Conservation (phyloP, 352 stramenopile genomes). For the Phytophthora colocasiae region DNA sequence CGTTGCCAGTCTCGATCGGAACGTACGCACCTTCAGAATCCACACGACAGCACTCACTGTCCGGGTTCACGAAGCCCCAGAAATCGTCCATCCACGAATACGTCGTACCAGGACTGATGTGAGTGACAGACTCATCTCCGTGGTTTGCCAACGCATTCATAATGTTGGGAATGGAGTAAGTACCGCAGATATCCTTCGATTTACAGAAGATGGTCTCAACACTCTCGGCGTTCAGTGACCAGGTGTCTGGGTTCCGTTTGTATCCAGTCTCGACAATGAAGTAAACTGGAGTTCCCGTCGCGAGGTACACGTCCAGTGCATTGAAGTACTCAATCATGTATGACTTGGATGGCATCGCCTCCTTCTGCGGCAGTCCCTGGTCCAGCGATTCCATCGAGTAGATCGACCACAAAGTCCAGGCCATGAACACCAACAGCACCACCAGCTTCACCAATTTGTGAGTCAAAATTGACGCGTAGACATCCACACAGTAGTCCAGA, state of each 20-base stretch:
- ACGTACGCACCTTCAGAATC: slow-evolving; percentile 53
- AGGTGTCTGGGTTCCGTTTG: slow-evolving; percentile 50
- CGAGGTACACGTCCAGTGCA: slow-evolving; percentile 55
- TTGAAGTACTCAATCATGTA: slow-evolving; percentile 76
- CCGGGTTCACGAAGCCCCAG: slow-evolving; percentile 65
- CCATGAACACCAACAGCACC: slow-evolving; percentile 52
- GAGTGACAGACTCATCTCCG: slow-evolving; percentile 45
- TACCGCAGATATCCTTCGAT: slow-evolving; percentile 60
- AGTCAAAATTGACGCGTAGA: slow-evolving; percentile 54
- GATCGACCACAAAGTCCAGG: slow-evolving; percentile 56
- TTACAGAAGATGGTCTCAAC: slow-evolving; percentile 61
- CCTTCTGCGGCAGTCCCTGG: slow-evolving; percentile 59
- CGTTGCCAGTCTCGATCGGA: slow-evolving; percentile 51
- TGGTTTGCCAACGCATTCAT: slow-evolving; percentile 61
- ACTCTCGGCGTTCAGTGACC: slow-evolving; percentile 50
- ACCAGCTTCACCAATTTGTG: slow-evolving; percentile 55
- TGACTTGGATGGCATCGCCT: slow-evolving; percentile 67
- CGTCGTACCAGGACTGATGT: slow-evolving; percentile 58
- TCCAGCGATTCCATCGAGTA: slow-evolving; percentile 58
- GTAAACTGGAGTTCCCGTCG: slow-evolving; percentile 62
- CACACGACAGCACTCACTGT: slow-evolving; percentile 67
- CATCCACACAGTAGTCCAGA: slow-evolving; percentile 52
- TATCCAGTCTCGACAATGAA: slow-evolving; percentile 69
- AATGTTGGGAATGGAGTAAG: slow-evolving; percentile 62
- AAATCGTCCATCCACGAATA: slow-evolving; percentile 79